phyloP scores from a whole-genome alignment of 371 early-diverging fungal species.

The Apophysomyces ossiformis region DNA sequence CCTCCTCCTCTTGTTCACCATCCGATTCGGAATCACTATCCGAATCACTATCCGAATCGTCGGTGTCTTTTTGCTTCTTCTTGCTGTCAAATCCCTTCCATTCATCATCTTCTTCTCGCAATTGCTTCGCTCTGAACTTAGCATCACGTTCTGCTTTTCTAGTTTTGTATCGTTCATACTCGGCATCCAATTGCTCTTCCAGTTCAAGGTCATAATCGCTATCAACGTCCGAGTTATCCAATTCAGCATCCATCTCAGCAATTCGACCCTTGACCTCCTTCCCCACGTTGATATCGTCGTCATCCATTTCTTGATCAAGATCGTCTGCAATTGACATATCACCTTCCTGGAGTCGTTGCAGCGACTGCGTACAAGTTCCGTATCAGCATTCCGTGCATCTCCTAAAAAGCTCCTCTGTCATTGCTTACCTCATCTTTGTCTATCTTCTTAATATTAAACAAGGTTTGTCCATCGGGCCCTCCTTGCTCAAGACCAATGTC shows the following conservation, averaged over 20 bases:
- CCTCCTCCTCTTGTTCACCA: slow-evolving; percentile 43
- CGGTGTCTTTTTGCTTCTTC: slow-evolving; percentile 47
- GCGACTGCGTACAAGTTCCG: slow-evolving; percentile 20
- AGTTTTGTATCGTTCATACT: slow-evolving; percentile 74
- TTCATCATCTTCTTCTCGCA: slow-evolving; percentile 69
- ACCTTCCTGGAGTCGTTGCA: slow-evolving; percentile 55
- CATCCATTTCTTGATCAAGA: slow-evolving; percentile 43
- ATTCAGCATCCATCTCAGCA: slow-evolving; percentile 42
- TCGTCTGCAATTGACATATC: slow-evolving; percentile 63
- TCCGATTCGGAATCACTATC: slow-evolving; percentile 35
- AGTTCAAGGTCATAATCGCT: slow-evolving; percentile 59
- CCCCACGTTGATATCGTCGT: slow-evolving; percentile 42
- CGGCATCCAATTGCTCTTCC: slow-evolving; percentile 77
- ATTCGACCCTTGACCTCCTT: slow-evolving; percentile 35
- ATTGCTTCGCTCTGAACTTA: slow-evolving; percentile 71
- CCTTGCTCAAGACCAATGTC: slow-evolving; percentile 86
- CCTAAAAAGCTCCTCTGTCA: not conserved
- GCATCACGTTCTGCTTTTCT: slow-evolving; percentile 78
- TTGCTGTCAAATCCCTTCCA: slow-evolving; percentile 72
- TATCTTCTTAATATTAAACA: slow-evolving; percentile 65
- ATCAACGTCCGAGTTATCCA: slow-evolving; percentile 45
- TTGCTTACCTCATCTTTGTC: slow-evolving; percentile 48
- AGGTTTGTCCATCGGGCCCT: slow-evolving; percentile 62
- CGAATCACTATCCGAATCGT: slow-evolving; percentile 32
- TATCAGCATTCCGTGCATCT: not conserved